phyloP scores from a whole-genome alignment of 805 yeast genomes.

The Barnettozyma salicaria region DNA sequence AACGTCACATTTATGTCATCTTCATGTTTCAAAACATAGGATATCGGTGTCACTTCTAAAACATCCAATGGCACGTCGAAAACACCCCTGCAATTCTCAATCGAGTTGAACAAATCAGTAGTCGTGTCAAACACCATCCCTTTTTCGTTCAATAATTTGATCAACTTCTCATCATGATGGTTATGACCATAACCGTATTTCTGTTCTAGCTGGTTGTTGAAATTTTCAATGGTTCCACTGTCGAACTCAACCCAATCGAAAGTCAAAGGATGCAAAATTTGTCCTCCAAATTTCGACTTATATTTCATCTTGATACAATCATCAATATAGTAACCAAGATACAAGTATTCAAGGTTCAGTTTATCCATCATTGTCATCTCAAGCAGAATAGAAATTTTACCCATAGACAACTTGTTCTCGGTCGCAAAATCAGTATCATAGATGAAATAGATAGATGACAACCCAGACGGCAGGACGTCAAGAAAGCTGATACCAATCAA shows the following conservation, averaged over 20 bases:
- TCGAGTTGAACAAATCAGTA: conserved; percentile 1
- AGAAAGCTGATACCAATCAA: conserved; percentile 71
- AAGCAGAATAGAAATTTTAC: conserved; percentile 68
- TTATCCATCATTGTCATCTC: conserved; percentile 54
- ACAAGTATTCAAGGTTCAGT: conserved; percentile 47
- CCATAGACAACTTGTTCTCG: conserved; percentile 28
- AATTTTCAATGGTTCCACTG: neutral
- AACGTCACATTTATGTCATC: too few species aligned
- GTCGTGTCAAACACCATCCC: neutral
- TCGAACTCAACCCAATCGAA: conserved; percentile 8
- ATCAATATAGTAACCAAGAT: conserved; percentile 74
- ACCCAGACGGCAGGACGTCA: conserved; percentile 68
- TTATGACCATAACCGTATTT: conserved; percentile 4
- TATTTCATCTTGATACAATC: conserved; percentile 81
- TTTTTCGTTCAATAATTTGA: neutral
- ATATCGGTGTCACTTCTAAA: too few species aligned
- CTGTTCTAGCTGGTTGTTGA: conserved; percentile 2
- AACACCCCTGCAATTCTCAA: too few species aligned
- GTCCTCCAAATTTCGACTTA: conserved; percentile 75
- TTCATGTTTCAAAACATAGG: too few species aligned
- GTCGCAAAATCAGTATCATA: conserved; percentile 61
- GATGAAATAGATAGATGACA: conserved; percentile 82
- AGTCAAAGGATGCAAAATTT: conserved; percentile 48
- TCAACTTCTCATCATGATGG: neutral
- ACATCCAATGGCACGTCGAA: too few species aligned